Base-by-base conservation (phyloP, 2,329 filamentous ascomycete genomes). In the Aspergillus arachidicola region DNA sequence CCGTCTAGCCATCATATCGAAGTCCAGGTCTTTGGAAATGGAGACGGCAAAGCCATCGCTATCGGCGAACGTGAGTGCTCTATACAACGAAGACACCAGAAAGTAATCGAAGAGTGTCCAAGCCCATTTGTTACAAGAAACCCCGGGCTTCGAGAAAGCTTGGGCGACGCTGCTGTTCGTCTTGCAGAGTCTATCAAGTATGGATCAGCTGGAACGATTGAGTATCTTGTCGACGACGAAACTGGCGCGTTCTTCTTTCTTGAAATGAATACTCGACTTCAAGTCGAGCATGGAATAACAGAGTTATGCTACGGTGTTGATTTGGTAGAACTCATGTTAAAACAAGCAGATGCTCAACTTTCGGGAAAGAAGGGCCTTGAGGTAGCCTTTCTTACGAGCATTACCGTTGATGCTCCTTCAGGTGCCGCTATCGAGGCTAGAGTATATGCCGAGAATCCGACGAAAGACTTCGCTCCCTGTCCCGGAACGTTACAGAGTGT, bases 1-100 rank as follows among this genome's bases (percentile, higher is more conserved):
- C 85, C 90, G 21, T 87, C 89, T 0, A 91, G 91, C 45, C 86
- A 92, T 61, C 93, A 97, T 73, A 91, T 97, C 62, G 93, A 97
- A 78, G 91, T 97, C 6, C 93, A 97, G 75, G 87, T 97, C 19
- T 95, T 97, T 76, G 93, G 93, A 50, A 93, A 97, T 73, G 88
- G 88, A 58, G 84, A 88, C 69, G 93, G 92, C 1, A 87, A 91
- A 73, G 92, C 90, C 19, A 89, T 96, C 11, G 89, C 91, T n/a
- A 86, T 96, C 34, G 92, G 93, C 23, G 93, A 97, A 79, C 84
- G 93, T 61, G 93, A 97, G 75, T 97, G 93, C 78, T 94, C 91
- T 58, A 85, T 97, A 14, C 93, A 97, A 79, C 83, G 93, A 66
- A 82, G 93, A 46, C 93, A 97, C 74, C 93, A 97, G 75, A 97